Evolutionary conservation across 805 yeast species (phyloP).

Genomic region (Starmerella scarabaei): DNA sequence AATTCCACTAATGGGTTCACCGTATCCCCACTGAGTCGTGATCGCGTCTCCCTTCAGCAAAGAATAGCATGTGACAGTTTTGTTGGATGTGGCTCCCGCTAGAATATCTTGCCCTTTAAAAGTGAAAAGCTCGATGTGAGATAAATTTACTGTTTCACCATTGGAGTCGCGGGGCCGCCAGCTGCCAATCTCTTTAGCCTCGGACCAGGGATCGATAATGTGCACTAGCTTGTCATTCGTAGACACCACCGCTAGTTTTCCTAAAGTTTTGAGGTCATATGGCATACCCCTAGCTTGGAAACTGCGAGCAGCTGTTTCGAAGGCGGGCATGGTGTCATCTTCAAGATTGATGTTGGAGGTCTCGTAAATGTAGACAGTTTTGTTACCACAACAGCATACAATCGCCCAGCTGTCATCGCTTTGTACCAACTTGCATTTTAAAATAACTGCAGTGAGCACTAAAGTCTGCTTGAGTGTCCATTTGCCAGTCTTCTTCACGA

Average conservation of each 20-base stretch:
- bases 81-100: slow-evolving; percentile 36
- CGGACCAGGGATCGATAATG: slow-evolving; percentile 12
- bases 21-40: slow-evolving; percentile 47
- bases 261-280: slow-evolving; percentile 27
- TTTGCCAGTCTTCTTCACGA: slow-evolving; percentile 7
- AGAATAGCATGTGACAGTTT: slow-evolving; percentile 41
- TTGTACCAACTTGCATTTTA: slow-evolving; percentile 25
- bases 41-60: slow-evolving; percentile 36
- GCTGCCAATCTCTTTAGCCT: background rate
- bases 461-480: slow-evolving; percentile 52
- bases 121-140: slow-evolving; percentile 8
- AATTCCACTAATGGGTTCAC: slow-evolving; percentile 39
- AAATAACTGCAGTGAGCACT: slow-evolving; percentile 12
- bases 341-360: slow-evolving; percentile 7
- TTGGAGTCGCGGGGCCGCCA: slow-evolving; percentile 16
- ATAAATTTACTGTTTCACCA: slow-evolving; percentile 12
- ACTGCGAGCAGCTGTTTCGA: slow-evolving; percentile 31
- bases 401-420: slow-evolving; percentile 10
- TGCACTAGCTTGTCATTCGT: slow-evolving; percentile 18
- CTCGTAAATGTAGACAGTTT: slow-evolving; percentile 45
- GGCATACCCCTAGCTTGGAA: slow-evolving; percentile 43
- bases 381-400: slow-evolving; percentile 45
- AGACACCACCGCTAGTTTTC: slow-evolving; percentile 6
- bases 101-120: slow-evolving; percentile 10
- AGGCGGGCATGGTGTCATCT: slow-evolving; percentile 8